Evolutionary conservation across 805 yeast species (phyloP), one percentile per base, ranked within the genome.

Genomic region (Metschnikowia bowlesiae): DNA sequence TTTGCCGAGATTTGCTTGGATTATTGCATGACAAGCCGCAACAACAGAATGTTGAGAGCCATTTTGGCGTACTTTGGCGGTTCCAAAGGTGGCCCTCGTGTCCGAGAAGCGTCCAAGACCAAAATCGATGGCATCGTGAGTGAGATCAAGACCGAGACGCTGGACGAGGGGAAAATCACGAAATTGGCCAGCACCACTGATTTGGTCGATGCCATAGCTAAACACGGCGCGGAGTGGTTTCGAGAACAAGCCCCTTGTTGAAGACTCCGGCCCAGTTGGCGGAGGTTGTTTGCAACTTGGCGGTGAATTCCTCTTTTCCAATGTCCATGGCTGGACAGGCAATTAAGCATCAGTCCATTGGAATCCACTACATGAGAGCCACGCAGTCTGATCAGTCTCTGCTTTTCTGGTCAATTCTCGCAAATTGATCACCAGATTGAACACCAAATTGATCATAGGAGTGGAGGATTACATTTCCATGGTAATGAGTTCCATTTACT

Each of bases 111-210:
- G 11, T 79, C 86, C 11, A 80, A 80, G 46, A 73, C 71, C 2
- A 81, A 84, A 51, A 62, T 89, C 29, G 66, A 63, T 4, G 68
- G 64, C 0, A 75, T 87, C 55, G 67, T 76, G 53, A 70, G 74
- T 38, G 73, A 76, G 52, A 72, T 81, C 47, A 56, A 71, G 9
- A 71, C 74, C 6, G 88, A 83, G 56, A 58, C 75, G 2, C 70
- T 75, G 32, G 73, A 72, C 11, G 87, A 81, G 44, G 69, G 73
- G 14, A 82, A 80, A 59, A 80, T 84, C 44, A 70, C 79, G 6
- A 86, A 84, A 55, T 81, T 88, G 61, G 84, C 91, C 14, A 91
- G 90, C 60, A 70, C 86, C 54, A 75, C 89, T 39, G 91, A 87
- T 60, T 63, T 89, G 48, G 66, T 87, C 22, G 68, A 70, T 18